Conservation (phyloP, 768 basidiomycete genomes). For the Leccinum arenicola region DNA sequence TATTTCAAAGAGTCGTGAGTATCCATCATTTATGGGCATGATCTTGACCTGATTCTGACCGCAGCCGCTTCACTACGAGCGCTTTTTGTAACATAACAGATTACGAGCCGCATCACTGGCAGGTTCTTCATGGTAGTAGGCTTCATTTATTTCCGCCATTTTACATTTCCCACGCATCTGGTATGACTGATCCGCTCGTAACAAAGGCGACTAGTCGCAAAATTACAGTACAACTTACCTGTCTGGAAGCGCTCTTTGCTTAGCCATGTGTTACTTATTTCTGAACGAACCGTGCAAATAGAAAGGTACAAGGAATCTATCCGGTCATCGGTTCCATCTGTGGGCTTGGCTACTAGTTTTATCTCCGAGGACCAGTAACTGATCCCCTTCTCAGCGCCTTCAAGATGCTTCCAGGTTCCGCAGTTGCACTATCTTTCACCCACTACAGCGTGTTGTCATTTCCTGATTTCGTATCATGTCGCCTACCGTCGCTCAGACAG, state of each 20-base stretch:
- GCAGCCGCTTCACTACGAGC: too few relatives aligned
- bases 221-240: neutral
- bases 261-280: too few relatives aligned
- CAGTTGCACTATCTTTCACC: neutral
- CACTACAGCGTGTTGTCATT: neutral
- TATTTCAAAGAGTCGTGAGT: too few relatives aligned
- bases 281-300: too few relatives aligned
- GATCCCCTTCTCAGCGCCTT: neutral
- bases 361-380: neutral
- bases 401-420: neutral
- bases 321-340: neutral
- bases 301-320: neutral
- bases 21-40: too few relatives aligned
- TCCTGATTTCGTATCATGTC: neutral
- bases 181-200: neutral
- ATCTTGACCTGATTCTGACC: too few relatives aligned
- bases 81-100: too few relatives aligned
- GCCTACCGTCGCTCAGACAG: neutral
- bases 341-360: neutral
- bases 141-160: too few relatives aligned
- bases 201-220: neutral
- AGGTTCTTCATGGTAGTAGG: neutral
- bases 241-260: too few relatives aligned
- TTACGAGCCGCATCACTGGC: neutral
- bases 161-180: too few relatives aligned